A percentile compares a stretch with the other conserved stretches of the same genome.
Evolutionary conservation across 257 asterid species (phyloP).

Genomic region (Craterostigma plantagineum): DNA sequence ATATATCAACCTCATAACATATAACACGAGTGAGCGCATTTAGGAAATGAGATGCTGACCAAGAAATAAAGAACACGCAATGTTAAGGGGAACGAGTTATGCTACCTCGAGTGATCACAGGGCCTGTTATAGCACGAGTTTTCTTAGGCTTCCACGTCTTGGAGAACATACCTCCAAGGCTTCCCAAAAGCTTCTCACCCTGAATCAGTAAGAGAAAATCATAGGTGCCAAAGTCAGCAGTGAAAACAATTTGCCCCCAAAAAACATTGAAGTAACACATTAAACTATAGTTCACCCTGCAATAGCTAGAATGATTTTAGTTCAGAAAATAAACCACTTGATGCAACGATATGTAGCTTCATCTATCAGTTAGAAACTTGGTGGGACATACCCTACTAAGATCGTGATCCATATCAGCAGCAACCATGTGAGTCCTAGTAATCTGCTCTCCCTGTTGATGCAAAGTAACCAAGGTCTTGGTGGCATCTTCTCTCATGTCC

Average conservation of each 20-base stretch:
- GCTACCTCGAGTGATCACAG: constrained; percentile 37
- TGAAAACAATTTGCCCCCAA: too few species aligned
- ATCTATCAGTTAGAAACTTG: neutral
- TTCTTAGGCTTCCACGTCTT: constrained; percentile 92
- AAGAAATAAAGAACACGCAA: neutral
- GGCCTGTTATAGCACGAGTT: constrained; percentile 52
- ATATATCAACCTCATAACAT: neutral
- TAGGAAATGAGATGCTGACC: too few species aligned
- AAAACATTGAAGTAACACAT: too few species aligned
- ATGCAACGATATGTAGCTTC: too few species aligned
- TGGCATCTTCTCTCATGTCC: constrained; percentile 81
- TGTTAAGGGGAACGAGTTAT: constrained; percentile 3
- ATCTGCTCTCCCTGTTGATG: constrained; percentile 98
- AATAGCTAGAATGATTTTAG: too few species aligned
- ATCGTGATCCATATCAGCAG: constrained; percentile 83
- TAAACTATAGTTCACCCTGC: too few species aligned
- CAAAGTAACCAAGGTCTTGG: constrained; percentile 58
- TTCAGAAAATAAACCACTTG: too few species aligned
- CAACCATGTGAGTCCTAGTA: constrained; percentile 56
- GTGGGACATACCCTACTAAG: constrained; percentile 68
- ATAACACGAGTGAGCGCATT: too few species aligned
- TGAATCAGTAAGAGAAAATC: constrained; percentile 7
- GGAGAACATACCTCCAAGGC: constrained; percentile 80
- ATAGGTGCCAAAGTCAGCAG: too few species aligned
- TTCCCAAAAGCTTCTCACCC: constrained; percentile 98